These are phyloP conservation scores for Ophiostoma tasmaniense DNA, from an alignment of 2,329 filamentous ascomycete genomes.

Conservation along the genomic window DNA sequence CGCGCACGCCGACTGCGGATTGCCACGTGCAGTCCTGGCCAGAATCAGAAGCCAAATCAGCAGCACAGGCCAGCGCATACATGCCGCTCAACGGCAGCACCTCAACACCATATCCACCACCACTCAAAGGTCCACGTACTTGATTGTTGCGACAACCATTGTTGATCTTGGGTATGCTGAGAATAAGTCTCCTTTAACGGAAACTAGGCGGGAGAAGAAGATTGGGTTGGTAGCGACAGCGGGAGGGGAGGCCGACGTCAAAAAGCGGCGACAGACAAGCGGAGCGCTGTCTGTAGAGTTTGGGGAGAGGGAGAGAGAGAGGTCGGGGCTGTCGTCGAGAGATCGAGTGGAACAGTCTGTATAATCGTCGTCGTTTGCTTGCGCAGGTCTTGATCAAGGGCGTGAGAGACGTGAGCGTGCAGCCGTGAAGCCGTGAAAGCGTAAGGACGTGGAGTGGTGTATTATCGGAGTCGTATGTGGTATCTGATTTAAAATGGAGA, in stretches of 20 bases:
- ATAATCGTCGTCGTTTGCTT: neutral
- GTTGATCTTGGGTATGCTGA: neutral
- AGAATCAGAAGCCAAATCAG: neutral
- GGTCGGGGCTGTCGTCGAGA: neutral
- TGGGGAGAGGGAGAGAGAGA: neutral
- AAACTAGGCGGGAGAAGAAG: neutral
- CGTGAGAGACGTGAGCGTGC: neutral
- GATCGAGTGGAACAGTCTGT: neutral
- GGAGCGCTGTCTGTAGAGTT: neutral
- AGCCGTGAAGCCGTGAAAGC: too few species aligned
- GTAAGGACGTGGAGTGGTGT: neutral
- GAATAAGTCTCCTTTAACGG: neutral
- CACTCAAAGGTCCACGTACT: constrained; percentile 37
- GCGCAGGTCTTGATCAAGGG: constrained; percentile 1
- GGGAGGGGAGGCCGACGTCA: neutral
- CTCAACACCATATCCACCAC: neutral
- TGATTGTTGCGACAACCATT: constrained; percentile 57
- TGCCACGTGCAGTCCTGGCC: neutral
- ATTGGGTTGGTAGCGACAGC: neutral
- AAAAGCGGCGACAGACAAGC: neutral
- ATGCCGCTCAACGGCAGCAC: neutral
- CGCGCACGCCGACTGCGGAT: neutral
- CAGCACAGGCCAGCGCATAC: neutral
- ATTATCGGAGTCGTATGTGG: neutral
- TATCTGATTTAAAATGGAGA: constrained; percentile 5